Conservation (phyloP, 2,329 filamentous ascomycete species). For the Trichoderma oligosporum region DNA sequence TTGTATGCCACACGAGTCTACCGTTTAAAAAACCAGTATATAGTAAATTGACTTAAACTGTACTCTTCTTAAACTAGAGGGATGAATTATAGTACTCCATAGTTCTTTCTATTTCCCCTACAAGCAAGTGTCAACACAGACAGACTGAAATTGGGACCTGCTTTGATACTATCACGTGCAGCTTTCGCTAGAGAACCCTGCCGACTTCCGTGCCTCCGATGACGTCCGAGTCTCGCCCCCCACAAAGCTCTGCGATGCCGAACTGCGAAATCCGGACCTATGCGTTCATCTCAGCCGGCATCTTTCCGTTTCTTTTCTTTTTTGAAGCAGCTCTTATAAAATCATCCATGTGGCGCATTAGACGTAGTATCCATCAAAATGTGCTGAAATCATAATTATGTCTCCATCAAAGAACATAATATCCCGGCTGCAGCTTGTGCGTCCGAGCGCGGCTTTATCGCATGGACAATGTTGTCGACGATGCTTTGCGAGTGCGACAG, state of each 20-base stretch:
- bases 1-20: too few species aligned
- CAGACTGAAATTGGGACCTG: background rate
- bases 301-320: background rate
- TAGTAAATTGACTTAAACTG: too few species aligned
- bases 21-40: too few species aligned
- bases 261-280: slow-evolving; percentile 10
- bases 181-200: background rate
- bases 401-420: slow-evolving; percentile 30
- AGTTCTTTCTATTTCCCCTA: background rate
- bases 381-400: slow-evolving; percentile 26
- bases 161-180: slow-evolving; percentile 1
- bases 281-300: slow-evolving; percentile 1
- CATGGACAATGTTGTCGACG: slow-evolving; percentile 23
- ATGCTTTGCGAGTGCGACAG: slow-evolving; percentile 29
- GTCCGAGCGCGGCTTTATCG: slow-evolving; percentile 22
- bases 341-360: background rate
- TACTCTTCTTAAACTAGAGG: too few species aligned
- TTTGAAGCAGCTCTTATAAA: background rate
- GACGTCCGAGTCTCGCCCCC: slow-evolving; percentile 31
- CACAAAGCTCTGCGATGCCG: slow-evolving; percentile 10
- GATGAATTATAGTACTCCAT: background rate
- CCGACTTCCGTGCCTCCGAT: slow-evolving; percentile 26
- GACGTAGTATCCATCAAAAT: background rate
- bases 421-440: slow-evolving; percentile 31
- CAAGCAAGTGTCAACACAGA: too few species aligned